Evolutionary conservation across 1,284 basidiomycete species (phyloP), one percentile per base, ranked within the genome.

Genomic region (Macrocybe sp.): DNA sequence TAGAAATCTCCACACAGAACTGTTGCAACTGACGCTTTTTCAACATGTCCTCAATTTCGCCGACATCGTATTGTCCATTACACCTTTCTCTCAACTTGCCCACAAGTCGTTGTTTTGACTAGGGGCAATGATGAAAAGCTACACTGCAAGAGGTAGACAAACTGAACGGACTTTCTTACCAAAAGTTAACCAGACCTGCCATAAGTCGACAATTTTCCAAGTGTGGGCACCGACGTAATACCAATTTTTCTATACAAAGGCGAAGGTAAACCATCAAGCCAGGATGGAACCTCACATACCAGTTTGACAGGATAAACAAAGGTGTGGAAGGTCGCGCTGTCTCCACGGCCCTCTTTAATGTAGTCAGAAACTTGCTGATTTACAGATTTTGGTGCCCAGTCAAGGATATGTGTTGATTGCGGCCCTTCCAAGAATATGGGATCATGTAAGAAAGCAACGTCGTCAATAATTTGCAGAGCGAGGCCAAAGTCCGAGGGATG

Each of bases 341-440:
- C 55, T 47, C 42, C 51, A 7, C 54, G 55, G 12, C 53, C 49
- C 7, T 53, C 46, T 37, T 49, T 58, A 41, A 81, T 66, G 39
- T 72, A 73, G 5, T 52, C 45, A 31, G 52, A 51, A 1, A 72
- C 59, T 1, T 50, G 55, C 29, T 55, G 51, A 47, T 73, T 75
- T 5, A 61, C 62, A 22, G 55, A 47, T 7, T 48, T 48, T 1
- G 58, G 59, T 29, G 73, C 71, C 79, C 79, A 83, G 52, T 78
- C 76, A 41, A 83, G 64, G 22, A 82, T 54, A 50, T 73, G 70
- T 4, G 74, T 73, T 11, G 57, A 61, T 2, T 53, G 53, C 3
- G 65, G 63, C 1, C 64, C 67, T 45, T 83, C 79, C 22, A 80
- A 64, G 16, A 77, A 64, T 35, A 80, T 64, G 0, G 81, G 81